Base-by-base conservation (phyloP, 371 early-diverging fungal species). In the Syncephalastrum racemosum region DNA sequence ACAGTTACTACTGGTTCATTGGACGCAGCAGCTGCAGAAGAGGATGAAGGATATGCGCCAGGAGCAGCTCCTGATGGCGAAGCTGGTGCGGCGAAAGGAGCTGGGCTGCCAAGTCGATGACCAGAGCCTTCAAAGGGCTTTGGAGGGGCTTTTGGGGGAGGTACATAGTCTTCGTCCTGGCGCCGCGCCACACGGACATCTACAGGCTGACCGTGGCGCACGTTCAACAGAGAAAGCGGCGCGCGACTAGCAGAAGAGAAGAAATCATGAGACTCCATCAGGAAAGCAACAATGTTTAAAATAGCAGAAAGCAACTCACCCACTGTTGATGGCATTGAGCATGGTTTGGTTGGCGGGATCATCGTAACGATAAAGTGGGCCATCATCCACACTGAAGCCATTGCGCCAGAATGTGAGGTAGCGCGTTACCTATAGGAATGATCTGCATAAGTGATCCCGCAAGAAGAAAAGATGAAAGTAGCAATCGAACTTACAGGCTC, bases 351-450 rank as follows among this genome's bases (percentile, higher is more conserved):
- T 95, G 46, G 81, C 86, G 12, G 97, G 97, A 62, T 94, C 94
- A 44, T 89, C 84, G 59, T 92, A 94, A 42, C 79, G 71, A 62
- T 87, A 75, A 45, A 98, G 71, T 0, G 92, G 92, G 0, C 98
- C 98, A 62, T 97, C 96, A 40, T 93, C 97, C 53, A 98, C 83
- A 56, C 90, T 93, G 65, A 97, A 97, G 27, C 98, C 98, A 65
- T 97, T 88, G 50, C 89, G 81, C 96, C 97, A 98, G 60, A 98
- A 96, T 4, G 94, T 96, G 58, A 98, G 79, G 44, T 86, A 73
- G 27, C 89, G 83, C n/a, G 82, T 75, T 19, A 81, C 83, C 83
- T 82, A 59, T 22, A 52, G 8, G 3, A 13, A 60, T 24, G 20
- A 53, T 22, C 14, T 10, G 2, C 23, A 31, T 31, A 31, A 31